These are phyloP conservation scores for Parachaetomium inaequale DNA, from an alignment of 495 filamentous ascomycete genomes.

Conservation along the genomic window DNA sequence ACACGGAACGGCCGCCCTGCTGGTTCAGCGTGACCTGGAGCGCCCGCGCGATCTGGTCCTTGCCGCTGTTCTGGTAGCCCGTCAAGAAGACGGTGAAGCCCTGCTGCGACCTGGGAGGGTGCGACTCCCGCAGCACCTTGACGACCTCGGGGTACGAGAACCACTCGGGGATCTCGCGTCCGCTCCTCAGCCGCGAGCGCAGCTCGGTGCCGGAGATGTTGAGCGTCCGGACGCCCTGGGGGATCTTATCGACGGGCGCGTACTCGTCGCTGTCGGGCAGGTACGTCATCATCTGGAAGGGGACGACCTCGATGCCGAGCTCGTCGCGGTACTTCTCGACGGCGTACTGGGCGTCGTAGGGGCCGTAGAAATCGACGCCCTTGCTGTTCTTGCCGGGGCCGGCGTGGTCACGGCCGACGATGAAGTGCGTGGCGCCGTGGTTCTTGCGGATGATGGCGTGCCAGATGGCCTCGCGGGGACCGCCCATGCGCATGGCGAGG, in stretches of 20 bases:
- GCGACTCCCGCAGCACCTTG: slow-evolving; percentile 88
- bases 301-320: slow-evolving; percentile 96
- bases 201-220: slow-evolving; percentile 98
- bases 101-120: slow-evolving; percentile 81
- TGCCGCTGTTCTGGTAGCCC: slow-evolving; percentile 92
- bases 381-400: slow-evolving; percentile 95
- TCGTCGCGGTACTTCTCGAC: slow-evolving; percentile 96
- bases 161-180: slow-evolving; percentile 95
- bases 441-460: slow-evolving; percentile 99
- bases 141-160: slow-evolving; percentile 99
- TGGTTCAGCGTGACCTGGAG: slow-evolving; percentile 98
- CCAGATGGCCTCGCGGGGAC: slow-evolving; percentile 97
- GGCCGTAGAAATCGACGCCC: slow-evolving; percentile 95
- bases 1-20: slow-evolving; percentile 91
- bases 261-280: slow-evolving; percentile 97
- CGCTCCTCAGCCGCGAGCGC: slow-evolving; percentile 80
- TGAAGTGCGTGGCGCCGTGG: slow-evolving; percentile 98
- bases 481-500: slow-evolving; percentile 98
- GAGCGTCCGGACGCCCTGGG: slow-evolving; percentile 76
- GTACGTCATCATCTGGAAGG: slow-evolving; percentile 99
- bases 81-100: slow-evolving; percentile 98
- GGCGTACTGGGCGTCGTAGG: slow-evolving; percentile 96
- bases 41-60: slow-evolving; percentile 92
- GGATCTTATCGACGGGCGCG: slow-evolving; percentile 83
- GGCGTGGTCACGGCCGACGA: slow-evolving; percentile 96